Evolutionary conservation across 176 grass and related monocot species (phyloP).

Genomic region (Chrysopogon serrulatus): DNA sequence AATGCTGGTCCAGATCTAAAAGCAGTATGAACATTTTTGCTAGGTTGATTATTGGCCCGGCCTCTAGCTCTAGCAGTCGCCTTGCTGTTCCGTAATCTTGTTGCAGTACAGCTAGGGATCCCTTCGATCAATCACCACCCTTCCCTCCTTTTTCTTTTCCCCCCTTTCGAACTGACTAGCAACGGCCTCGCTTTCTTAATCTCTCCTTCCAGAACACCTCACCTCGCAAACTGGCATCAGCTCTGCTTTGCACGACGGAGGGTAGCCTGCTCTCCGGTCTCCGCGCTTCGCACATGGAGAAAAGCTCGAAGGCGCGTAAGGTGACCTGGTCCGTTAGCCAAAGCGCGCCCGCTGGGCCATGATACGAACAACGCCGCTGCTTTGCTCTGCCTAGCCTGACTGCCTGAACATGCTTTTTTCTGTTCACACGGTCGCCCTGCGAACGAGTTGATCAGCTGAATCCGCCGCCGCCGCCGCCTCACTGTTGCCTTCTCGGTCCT

Average conservation of each 20-base stretch:
- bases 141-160: background rate
- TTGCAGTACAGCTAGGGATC: background rate
- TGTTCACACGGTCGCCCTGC: background rate
- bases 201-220: background rate
- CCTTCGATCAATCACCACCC: background rate
- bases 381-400: background rate
- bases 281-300: background rate
- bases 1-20: background rate
- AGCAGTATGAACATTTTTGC: constrained; percentile 23
- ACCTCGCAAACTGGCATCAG: constrained; percentile 3
- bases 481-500: no score
- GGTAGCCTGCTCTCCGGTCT: background rate
- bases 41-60: background rate
- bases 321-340: background rate
- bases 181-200: background rate
- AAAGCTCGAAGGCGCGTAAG: constrained; percentile 10
- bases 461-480: background rate
- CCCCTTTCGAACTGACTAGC: background rate
- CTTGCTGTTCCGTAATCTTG: background rate
- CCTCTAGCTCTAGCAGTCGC: background rate
- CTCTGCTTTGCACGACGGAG: background rate
- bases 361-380: background rate
- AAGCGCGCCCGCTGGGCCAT: background rate
- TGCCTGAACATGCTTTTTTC: background rate
- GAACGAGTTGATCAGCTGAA: background rate